Base-by-base conservation (phyloP, 2,329 filamentous ascomycete species). In the Aplosporella prunicola region DNA sequence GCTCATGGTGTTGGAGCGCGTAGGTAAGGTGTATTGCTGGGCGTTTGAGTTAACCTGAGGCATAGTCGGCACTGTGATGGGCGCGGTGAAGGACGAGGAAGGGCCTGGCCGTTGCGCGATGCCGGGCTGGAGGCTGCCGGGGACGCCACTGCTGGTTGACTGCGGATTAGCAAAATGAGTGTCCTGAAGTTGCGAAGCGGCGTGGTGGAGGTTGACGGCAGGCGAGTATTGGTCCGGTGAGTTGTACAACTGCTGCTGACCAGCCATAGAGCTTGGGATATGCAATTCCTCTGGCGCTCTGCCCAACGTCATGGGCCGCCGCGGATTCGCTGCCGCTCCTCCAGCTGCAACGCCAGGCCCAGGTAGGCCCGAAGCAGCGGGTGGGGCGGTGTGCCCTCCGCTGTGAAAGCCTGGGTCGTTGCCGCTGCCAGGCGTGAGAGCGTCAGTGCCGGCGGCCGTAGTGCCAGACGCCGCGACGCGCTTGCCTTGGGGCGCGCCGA, bases 1-100 rank as follows among this genome's bases (percentile, higher is more conserved):
- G 4, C 80, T 72, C 51, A 82, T 66, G 28, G 72, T 73, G 39
- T 78, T 72, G 15, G 80, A 74, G 54, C 82, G 79, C 32, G 78
- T 74, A 28, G 80, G 76, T 17, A 76, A 71, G 29, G 72, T 67
- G 53, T 78, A 78, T 43, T 77, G 75, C 51, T 74, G 69, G 43
- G 69, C 60, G 49, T 67, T 79, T 34, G 66, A 60, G 47, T 58
- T 55, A 42, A 66, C 56, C 47, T 60, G 57, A 38, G 68, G 67
- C 47, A 76, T 62, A 18, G 73, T 73, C 45, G 76, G 72, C 37
- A 76, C 56, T n/a, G 63, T 64, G 16, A 65, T 66, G 5, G 77
- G 70, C 17, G 74, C 71, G 9, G 74, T 74, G 52, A 74, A 77
- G 35, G 68, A 55, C 18, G 71, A 66, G 26, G 71, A 61, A 22